Conservation (phyloP, 2,329 filamentous ascomycete species). For the Pyricularia grisea region DNA sequence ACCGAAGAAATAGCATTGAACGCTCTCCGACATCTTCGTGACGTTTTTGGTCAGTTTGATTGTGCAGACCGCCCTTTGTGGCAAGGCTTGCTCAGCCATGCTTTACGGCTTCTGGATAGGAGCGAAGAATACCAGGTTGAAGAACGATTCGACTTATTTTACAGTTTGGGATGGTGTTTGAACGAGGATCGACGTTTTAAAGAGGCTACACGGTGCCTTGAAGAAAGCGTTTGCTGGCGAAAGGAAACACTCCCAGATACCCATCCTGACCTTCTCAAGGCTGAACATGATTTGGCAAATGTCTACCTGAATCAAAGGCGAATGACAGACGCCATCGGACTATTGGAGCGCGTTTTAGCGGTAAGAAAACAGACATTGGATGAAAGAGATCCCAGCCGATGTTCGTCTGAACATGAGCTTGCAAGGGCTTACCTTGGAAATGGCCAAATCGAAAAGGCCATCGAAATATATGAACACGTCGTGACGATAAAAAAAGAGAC, state of each 20-base stretch:
- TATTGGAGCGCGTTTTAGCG: constrained; percentile 15
- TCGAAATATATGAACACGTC: no score
- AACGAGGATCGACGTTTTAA: constrained; percentile 11
- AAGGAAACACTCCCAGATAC: constrained; percentile 5
- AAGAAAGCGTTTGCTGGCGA: constrained; percentile 5
- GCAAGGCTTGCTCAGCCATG: constrained; percentile 19
- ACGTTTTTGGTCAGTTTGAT: constrained; percentile 8
- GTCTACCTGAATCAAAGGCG: constrained; percentile 8
- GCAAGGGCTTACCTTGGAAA: not conserved
- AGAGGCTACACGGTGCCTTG: constrained; percentile 7
- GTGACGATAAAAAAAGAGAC: not conserved
- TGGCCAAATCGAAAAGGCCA: not conserved
- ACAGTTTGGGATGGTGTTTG: constrained; percentile 14
- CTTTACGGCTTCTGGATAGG: constrained; percentile 13
- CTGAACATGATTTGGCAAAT: constrained; percentile 9
- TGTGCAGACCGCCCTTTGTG: constrained; percentile 11
- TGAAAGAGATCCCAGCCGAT: constrained; percentile 12
- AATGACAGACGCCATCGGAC: constrained; percentile 11
- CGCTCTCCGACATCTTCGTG: constrained; percentile 9
- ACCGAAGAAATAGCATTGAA: constrained; percentile 1
- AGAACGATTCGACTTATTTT: constrained; percentile 12
- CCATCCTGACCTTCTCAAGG: constrained; percentile 4
- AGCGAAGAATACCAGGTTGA: constrained; percentile 8
- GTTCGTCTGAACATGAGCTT: constrained; percentile 9
- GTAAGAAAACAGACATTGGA: constrained; percentile 10